These are phyloP conservation scores for Cutaneotrichosporon dermatis DNA, from an alignment of 1,284 basidiomycete species.

Conservation along the genomic window DNA sequence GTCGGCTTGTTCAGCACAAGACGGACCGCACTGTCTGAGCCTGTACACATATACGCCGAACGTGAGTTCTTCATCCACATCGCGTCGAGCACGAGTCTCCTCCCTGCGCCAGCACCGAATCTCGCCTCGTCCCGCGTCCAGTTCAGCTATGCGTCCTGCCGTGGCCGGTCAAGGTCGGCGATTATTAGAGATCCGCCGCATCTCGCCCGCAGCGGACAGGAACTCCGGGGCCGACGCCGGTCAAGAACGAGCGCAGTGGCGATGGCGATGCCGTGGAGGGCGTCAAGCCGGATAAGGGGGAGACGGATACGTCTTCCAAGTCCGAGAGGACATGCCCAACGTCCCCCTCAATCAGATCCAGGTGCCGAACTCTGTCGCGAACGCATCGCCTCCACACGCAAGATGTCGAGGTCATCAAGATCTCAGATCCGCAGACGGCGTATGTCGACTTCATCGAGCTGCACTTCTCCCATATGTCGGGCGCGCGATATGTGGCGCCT, in stretches of 20 bases:
- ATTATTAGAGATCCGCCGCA: slow-evolving; percentile 43
- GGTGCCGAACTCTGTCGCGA: slow-evolving; percentile 39
- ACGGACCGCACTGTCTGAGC: slow-evolving; percentile 13
- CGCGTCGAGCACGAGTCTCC: neutral
- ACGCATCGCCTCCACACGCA: slow-evolving; percentile 46
- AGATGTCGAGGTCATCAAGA: slow-evolving; percentile 45
- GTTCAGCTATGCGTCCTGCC: slow-evolving; percentile 36
- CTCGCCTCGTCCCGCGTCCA: slow-evolving; percentile 29
- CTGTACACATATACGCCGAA: slow-evolving; percentile 36
- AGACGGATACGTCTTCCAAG: slow-evolving; percentile 41
- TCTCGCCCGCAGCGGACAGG: neutral
- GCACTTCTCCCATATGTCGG: slow-evolving; percentile 89
- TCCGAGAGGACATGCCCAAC: slow-evolving; percentile 34
- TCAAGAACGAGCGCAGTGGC: neutral
- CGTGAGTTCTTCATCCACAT: neutral
- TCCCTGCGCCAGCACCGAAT: slow-evolving; percentile 7
- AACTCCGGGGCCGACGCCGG: neutral
- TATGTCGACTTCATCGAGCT: slow-evolving; percentile 80
- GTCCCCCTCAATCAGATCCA: slow-evolving; percentile 41
- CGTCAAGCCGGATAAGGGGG: slow-evolving; percentile 30
- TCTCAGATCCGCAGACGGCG: slow-evolving; percentile 53
- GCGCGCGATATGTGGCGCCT: slow-evolving; percentile 91
- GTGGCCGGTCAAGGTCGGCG: slow-evolving; percentile 34
- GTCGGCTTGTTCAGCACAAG: neutral
- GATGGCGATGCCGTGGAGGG: slow-evolving; percentile 36